phyloP scores from a whole-genome alignment of 345 rosid species.

The Noccaea bulbosa region DNA sequence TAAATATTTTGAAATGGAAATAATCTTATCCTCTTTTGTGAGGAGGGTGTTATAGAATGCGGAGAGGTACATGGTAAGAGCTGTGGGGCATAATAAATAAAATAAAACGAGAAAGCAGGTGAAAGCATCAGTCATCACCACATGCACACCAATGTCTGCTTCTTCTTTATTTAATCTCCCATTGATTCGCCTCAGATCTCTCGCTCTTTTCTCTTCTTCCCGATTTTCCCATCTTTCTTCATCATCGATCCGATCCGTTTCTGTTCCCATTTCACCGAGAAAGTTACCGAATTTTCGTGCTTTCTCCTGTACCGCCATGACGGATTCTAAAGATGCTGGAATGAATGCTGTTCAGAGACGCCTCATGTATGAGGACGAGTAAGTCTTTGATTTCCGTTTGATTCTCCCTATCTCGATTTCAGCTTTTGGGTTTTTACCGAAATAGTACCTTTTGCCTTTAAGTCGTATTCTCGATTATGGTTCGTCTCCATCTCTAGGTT shows the following conservation, averaged over 20 bases:
- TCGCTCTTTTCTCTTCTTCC: constrained; percentile 28
- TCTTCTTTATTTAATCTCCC: constrained; percentile 41
- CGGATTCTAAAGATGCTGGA: constrained; percentile 63
- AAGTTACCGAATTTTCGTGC: constrained; percentile 37
- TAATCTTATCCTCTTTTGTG: constrained; percentile 15
- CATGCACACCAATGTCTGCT: constrained; percentile 40
- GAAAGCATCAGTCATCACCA: constrained; percentile 22
- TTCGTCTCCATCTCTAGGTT: neutral
- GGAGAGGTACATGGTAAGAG: constrained; percentile 30
- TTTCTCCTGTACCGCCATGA: constrained; percentile 40
- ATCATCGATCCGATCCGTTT: constrained; percentile 18
- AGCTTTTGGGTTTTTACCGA: constrained; percentile 5
- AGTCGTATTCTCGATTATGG: neutral
- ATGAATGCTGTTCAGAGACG: constrained; percentile 99
- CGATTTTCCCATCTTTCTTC: constrained; percentile 22
- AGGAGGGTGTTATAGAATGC: neutral
- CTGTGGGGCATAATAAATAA: neutral
- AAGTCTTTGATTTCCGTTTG: constrained; percentile 18
- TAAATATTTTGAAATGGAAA: neutral
- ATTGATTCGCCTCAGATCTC: constrained; percentile 46
- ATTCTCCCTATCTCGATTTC: neutral
- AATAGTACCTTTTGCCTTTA: constrained; percentile 10
- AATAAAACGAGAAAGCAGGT: constrained; percentile 25
- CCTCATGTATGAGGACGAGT: constrained; percentile 99
- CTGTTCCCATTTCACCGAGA: constrained; percentile 28